Evolutionary conservation across 2,329 filamentous ascomycete genomes (phyloP).

Genomic region (Botrytis elliptica): DNA sequence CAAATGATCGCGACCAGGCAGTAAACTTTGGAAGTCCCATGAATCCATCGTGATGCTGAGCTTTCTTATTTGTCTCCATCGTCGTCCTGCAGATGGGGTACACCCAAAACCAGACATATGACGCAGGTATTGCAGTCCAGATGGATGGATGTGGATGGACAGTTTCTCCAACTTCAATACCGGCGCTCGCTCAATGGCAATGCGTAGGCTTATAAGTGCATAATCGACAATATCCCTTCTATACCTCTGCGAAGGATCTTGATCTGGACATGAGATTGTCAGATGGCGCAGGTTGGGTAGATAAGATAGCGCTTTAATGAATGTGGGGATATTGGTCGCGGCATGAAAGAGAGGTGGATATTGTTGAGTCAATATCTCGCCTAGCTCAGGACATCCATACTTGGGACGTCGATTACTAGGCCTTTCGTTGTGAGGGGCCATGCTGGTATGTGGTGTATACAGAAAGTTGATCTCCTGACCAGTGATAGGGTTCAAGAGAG

Average conservation of each 20-base stretch:
- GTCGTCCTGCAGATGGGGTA: constrained; percentile 66
- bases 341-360: constrained; percentile 89
- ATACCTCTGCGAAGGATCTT: constrained; percentile 67
- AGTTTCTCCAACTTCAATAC: constrained; percentile 66
- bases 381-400: constrained; percentile 77
- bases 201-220: constrained; percentile 80
- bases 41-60: constrained; percentile 71
- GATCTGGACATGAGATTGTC: constrained; percentile 72
- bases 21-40: constrained; percentile 61
- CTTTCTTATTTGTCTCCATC: constrained; percentile 76
- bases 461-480: constrained; percentile 78
- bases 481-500: constrained; percentile 74
- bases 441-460: constrained; percentile 74
- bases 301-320: constrained; percentile 70
- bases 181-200: constrained; percentile 73
- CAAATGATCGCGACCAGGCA: constrained; percentile 65
- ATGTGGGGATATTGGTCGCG: constrained; percentile 81
- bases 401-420: constrained; percentile 53
- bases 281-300: constrained; percentile 71
- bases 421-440: constrained; percentile 54
- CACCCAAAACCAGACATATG: constrained; percentile 72
- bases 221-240: constrained; percentile 81
- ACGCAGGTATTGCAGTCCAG: constrained; percentile 74
- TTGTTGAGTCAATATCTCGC: constrained; percentile 78
- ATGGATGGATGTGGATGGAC: constrained; percentile 72